phyloP scores from a whole-genome alignment of 1,284 basidiomycete species.

The Irpex rosettiformis region DNA sequence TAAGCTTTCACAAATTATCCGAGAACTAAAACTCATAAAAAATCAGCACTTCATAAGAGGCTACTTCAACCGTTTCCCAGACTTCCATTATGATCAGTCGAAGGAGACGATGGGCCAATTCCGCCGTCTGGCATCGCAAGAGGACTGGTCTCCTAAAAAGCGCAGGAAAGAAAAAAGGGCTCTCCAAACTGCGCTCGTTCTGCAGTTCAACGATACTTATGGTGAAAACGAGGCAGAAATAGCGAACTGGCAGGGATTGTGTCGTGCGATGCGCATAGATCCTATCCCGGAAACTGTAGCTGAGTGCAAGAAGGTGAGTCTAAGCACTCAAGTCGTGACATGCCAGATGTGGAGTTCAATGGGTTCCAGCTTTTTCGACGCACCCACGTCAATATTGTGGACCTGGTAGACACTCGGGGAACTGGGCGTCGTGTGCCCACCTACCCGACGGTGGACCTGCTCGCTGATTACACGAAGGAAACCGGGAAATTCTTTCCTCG shows the following conservation, averaged over 20 bases:
- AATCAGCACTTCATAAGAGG: background rate
- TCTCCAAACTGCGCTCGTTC: slow-evolving; percentile 28
- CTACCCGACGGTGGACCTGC: slow-evolving; percentile 26
- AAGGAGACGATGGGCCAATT: background rate
- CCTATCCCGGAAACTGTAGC: background rate
- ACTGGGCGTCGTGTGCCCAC: slow-evolving; percentile 15
- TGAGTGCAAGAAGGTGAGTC: background rate
- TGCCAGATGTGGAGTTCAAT: slow-evolving; percentile 1
- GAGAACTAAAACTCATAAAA: background rate
- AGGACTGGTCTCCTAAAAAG: background rate
- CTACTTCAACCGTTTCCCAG: background rate
- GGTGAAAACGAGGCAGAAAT: slow-evolving; percentile 32
- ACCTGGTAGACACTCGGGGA: slow-evolving; percentile 29
- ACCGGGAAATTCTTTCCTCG: slow-evolving; percentile 35
- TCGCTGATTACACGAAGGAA: slow-evolving; percentile 32
- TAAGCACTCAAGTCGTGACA: background rate
- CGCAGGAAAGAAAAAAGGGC: slow-evolving; percentile 8
- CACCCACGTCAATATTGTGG: slow-evolving; percentile 36
- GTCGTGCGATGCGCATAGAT: slow-evolving; percentile 16
- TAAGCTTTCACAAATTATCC: background rate
- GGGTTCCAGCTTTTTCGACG: slow-evolving; percentile 8
- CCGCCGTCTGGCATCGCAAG: background rate
- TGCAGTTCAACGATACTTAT: slow-evolving; percentile 36
- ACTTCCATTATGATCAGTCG: background rate
- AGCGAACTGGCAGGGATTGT: slow-evolving; percentile 31